Conservation (phyloP, 2,329 filamentous ascomycete genomes). For the Apiospora hydei region DNA sequence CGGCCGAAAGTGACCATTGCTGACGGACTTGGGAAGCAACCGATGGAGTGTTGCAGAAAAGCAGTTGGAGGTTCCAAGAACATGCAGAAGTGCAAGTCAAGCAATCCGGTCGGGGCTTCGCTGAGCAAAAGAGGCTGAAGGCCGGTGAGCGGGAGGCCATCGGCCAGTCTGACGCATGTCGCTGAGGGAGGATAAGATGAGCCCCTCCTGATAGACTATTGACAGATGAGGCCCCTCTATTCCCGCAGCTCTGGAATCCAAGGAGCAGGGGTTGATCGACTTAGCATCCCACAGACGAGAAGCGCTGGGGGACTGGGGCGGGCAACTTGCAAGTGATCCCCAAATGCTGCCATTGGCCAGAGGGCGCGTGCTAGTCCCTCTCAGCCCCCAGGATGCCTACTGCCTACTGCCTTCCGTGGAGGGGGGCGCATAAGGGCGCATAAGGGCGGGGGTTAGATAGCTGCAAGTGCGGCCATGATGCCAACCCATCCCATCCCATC, state of each 20-base stretch:
- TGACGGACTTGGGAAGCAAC: not conserved
- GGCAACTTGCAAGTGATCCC: not conserved
- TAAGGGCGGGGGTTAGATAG: not conserved
- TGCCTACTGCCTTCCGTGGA: slow-evolving; percentile 8
- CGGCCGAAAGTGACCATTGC: not conserved
- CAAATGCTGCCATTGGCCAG: not conserved
- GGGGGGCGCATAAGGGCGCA: not conserved
- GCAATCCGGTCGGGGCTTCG: slow-evolving; percentile 2
- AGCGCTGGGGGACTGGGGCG: not conserved
- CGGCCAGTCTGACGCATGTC: not conserved
- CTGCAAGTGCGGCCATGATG: slow-evolving; percentile 1
- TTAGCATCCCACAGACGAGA: not conserved
- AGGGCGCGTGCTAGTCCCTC: not conserved
- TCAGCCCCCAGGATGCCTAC: slow-evolving; percentile 11
- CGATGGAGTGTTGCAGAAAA: too few relatives aligned
- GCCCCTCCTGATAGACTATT: slow-evolving; percentile 19
- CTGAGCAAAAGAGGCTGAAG: slow-evolving; percentile 12
- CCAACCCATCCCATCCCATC: slow-evolving; percentile 2
- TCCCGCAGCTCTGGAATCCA: slow-evolving; percentile 3
- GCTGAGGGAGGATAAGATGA: slow-evolving; percentile 21
- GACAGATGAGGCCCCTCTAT: slow-evolving; percentile 6
- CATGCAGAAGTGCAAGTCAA: not conserved
- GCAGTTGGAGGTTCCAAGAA: slow-evolving; percentile 5
- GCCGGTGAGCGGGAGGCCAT: slow-evolving; percentile 10
- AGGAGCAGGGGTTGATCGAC: not conserved